Percentiles rank a stretch among this genome's conserved stretches.
phyloP scores from a whole-genome alignment of 345 rosid species.

The Pistacia vera region DNA sequence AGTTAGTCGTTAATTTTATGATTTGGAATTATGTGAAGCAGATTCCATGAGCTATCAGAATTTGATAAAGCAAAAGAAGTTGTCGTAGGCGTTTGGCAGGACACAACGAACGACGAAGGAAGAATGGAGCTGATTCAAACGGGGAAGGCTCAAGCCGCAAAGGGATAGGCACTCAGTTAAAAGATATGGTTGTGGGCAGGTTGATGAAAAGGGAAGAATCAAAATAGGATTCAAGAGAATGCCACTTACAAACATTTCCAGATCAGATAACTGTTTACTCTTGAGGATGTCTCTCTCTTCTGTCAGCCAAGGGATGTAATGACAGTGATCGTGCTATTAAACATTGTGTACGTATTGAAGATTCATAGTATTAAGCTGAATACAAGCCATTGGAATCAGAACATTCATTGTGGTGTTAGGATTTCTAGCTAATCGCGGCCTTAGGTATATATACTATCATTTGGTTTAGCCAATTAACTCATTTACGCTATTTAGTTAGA shows the following conservation, averaged over 20 bases:
- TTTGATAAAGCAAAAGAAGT: conserved; percentile 59
- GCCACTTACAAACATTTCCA: conserved; percentile 48
- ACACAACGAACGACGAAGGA: conserved; percentile 66
- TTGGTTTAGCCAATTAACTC: conserved; percentile 6
- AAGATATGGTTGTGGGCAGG: conserved; percentile 43
- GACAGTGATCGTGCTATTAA: neutral
- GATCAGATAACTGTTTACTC: conserved; percentile 29
- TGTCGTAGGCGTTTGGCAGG: conserved; percentile 62
- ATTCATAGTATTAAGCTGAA: neutral
- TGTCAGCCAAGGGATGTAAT: conserved; percentile 38
- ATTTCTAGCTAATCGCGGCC: conserved; percentile 7
- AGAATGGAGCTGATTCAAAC: conserved; percentile 36
- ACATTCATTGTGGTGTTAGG: conserved; percentile 1
- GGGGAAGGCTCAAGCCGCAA: conserved; percentile 36
- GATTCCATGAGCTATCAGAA: conserved; percentile 59
- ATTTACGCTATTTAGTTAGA: neutral
- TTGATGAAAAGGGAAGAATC: conserved; percentile 43
- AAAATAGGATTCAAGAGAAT: conserved; percentile 40
- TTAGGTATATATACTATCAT: neutral
- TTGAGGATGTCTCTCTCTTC: conserved; percentile 59
- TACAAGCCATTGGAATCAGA: conserved; percentile 10
- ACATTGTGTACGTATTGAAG: neutral
- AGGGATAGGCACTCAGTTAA: conserved; percentile 22
- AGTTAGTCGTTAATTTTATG: neutral
- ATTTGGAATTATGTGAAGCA: conserved; percentile 16